These are phyloP conservation scores for Penicillium canescens DNA, from an alignment of 495 filamentous ascomycete species.

Conservation along the genomic window DNA sequence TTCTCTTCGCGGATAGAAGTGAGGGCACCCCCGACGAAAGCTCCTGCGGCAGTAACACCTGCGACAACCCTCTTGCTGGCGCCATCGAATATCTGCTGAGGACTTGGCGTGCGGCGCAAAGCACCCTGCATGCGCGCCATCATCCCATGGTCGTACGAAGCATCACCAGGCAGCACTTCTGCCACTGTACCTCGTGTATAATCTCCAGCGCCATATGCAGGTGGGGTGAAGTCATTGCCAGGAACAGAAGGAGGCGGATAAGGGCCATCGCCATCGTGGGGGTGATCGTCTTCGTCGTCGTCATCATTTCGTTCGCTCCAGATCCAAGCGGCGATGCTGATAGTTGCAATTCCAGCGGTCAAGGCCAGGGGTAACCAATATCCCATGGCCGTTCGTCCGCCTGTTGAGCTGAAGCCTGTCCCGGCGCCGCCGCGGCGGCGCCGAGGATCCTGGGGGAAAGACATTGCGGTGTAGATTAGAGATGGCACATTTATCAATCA, in stretches of 20 bases:
- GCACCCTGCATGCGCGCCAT: conserved; percentile 78
- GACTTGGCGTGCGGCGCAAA: conserved; percentile 83
- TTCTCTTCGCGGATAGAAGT: conserved; percentile 84
- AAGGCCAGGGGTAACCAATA: conserved; percentile 86
- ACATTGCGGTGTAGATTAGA: conserved; percentile 58
- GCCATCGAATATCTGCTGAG: conserved; percentile 81
- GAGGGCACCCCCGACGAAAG: conserved; percentile 73
- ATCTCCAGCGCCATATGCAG: conserved; percentile 28
- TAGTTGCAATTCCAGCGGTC: conserved; percentile 81
- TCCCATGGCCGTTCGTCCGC: conserved; percentile 66
- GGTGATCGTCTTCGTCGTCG: conserved; percentile 60
- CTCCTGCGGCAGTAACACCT: conserved; percentile 81
- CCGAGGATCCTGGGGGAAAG: conserved; percentile 66
- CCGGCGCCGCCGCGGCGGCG: conserved; percentile 59
- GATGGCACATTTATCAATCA: conserved; percentile 31
- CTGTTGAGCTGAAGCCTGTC: conserved; percentile 51
- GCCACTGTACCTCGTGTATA: conserved; percentile 31
- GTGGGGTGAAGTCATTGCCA: conserved; percentile 28
- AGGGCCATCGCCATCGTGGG: conserved; percentile 31
- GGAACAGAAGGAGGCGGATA: conserved; percentile 37
- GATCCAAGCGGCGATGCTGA: conserved; percentile 84
- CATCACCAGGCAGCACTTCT: conserved; percentile 33
- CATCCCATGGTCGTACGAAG: conserved; percentile 59
- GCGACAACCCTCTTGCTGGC: conserved; percentile 75
- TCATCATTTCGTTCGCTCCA: conserved; percentile 86